Evolutionary conservation across 1,139 yeast genomes (phyloP).

Genomic region (Yamadazyma taylorii): DNA sequence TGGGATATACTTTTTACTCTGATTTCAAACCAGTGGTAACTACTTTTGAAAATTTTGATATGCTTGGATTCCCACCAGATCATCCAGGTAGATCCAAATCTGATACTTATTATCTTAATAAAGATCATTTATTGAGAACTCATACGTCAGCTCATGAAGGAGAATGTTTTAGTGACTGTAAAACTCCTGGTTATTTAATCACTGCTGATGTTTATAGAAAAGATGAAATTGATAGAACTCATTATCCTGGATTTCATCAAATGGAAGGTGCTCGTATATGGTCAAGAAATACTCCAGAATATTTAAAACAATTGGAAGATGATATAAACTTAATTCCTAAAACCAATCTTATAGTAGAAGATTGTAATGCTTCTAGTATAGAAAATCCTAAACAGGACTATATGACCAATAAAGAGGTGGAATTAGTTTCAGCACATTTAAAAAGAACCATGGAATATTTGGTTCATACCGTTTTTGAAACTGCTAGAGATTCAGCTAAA

Average conservation of each 20-base stretch:
- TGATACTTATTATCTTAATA: conserved; percentile 88
- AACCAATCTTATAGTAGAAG: conserved; percentile 74
- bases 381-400: conserved; percentile 79
- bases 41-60: conserved; percentile 82
- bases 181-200: conserved; percentile 86
- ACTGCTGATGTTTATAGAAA: conserved; percentile 95
- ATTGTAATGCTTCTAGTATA: conserved; percentile 50
- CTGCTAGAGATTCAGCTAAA: conserved; percentile 67
- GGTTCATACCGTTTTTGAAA: conserved; percentile 80
- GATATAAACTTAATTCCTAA: conserved; percentile 71
- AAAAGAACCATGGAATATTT: conserved; percentile 82
- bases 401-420: conserved; percentile 69
- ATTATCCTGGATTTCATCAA: conserved; percentile 96
- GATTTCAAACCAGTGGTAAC: conserved; percentile 84
- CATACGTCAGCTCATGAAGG: conserved; percentile 97
- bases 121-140: conserved; percentile 71
- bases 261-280: conserved; percentile 95
- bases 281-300: conserved; percentile 49
- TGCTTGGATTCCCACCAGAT: conserved; percentile 83
- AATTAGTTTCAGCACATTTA: conserved; percentile 71
- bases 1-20: conserved; percentile 80
- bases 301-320: conserved; percentile 42
- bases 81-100: conserved; percentile 94
- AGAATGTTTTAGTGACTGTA: conserved; percentile 66
- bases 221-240: conserved; percentile 94